A percentile compares a stretch with the other conserved stretches of the same genome.
Evolutionary conservation across 140 eudicot species (phyloP).

Genomic region (Bidens hawaiensis): DNA sequence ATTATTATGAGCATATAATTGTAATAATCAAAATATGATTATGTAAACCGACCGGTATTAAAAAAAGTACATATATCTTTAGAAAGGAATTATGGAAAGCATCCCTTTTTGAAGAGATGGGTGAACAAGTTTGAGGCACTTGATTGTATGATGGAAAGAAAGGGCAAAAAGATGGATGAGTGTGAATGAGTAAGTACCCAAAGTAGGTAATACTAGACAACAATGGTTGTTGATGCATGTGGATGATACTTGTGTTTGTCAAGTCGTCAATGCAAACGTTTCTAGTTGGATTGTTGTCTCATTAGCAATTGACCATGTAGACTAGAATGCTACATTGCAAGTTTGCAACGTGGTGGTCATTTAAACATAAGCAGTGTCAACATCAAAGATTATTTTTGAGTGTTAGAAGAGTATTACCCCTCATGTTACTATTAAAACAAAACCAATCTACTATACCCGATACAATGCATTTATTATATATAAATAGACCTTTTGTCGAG

Average conservation of each 20-base stretch:
- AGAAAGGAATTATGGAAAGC: background rate
- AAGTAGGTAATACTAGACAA: constrained; percentile 12
- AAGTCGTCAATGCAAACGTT: background rate
- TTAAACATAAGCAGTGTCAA: background rate
- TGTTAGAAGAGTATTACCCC: background rate
- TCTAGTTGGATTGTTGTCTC: background rate
- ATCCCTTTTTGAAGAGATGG: background rate
- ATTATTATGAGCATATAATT: background rate
- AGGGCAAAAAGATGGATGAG: constrained; percentile 4
- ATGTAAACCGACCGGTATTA: background rate
- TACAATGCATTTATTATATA: too few relatives aligned
- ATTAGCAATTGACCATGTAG: background rate
- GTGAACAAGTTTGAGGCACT: background rate
- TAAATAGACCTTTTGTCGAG: too few relatives aligned
- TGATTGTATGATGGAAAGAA: constrained; percentile 7
- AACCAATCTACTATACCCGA: too few relatives aligned
- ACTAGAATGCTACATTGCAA: background rate
- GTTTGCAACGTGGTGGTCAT: background rate
- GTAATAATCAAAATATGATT: background rate
- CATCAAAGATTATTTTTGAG: background rate
- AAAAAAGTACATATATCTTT: background rate
- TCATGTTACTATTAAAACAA: background rate
- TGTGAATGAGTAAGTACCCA: background rate
- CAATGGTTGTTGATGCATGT: constrained; percentile 1
- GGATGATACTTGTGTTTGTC: constrained; percentile 6